A percentile compares a stretch with the other conserved stretches of the same genome.
Conservation (phyloP, 2,329 filamentous ascomycete species). For the Chaetomium sp. region DNA sequence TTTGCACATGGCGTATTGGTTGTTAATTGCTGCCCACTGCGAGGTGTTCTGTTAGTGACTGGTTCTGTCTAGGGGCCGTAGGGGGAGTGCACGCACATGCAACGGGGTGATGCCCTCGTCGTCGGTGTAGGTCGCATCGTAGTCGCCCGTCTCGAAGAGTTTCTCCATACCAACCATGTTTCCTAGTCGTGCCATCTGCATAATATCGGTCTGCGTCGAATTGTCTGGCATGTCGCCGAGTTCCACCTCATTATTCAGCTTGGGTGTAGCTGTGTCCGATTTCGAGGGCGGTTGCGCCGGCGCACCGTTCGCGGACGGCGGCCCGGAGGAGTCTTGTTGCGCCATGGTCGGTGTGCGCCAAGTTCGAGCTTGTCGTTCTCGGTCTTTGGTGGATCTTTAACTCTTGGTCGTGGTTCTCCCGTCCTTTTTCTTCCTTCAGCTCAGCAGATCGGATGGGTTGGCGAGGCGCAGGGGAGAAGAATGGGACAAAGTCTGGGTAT, state of each 20-base stretch:
- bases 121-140: conserved; percentile 75
- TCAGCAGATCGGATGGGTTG: background rate
- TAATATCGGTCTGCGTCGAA: conserved; percentile 67
- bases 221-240: conserved; percentile 44
- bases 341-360: conserved; percentile 32
- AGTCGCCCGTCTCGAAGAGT: conserved; percentile 77
- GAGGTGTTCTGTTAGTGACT: background rate
- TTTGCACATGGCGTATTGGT: conserved; percentile 94
- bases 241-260: conserved; percentile 52
- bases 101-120: conserved; percentile 92
- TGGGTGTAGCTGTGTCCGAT: conserved; percentile 29
- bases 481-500: background rate
- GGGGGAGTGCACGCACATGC: conserved; percentile 65
- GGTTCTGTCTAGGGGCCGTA: too few relatives aligned
- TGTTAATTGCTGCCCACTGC: conserved; percentile 98
- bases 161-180: conserved; percentile 83
- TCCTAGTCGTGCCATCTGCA: conserved; percentile 87
- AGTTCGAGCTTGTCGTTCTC: too few relatives aligned
- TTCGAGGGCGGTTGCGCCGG: conserved; percentile 53
- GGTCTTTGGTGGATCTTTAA: too few relatives aligned
- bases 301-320: conserved; percentile 33
- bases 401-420: too few relatives aligned
- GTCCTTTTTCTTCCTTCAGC: background rate
- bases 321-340: conserved; percentile 35
- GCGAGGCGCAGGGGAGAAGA: too few relatives aligned